Evolutionary conservation across 1,284 basidiomycete genomes (phyloP), one percentile per base, ranked within the genome.

Genomic region (Boletus hoseneyae): DNA sequence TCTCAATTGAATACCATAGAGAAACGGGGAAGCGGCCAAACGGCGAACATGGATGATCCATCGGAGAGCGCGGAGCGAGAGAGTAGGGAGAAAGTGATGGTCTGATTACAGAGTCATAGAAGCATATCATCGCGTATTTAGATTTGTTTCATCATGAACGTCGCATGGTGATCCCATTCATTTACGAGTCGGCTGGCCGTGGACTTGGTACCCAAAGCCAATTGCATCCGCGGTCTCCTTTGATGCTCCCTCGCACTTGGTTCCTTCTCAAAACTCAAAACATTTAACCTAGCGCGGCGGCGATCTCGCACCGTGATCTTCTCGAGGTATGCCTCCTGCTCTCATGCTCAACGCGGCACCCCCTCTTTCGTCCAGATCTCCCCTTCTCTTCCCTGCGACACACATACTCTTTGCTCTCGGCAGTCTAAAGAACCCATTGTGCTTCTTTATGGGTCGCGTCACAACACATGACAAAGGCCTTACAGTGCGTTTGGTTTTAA

Each of bases 61-160:
- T 59, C 62, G 62, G 60, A 70, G 39, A 66, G 53, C 55, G 65
- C 69, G 57, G 63, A 68, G 58, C 60, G 61, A 52, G 56, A 59
- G 38, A 62, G 65, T 41, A 69, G 63, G 64, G 72, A 71, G 65
- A 72, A 67, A 55, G 73, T 71, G 42, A 72, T 69, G 36, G 74
- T 68, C 47, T 78, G 67, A 74, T 58, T 52, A 56, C 54, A 58
- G 50, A 48, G 48, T 58, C 53, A 68, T 60, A 67, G 67, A 70
- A 69, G 62, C 57, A 52, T 55, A 63, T 55, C 59, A 46, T 46
- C 49, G 38, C 48, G 54, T 64, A 58, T 54, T 50, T 54, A 57
- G 60, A 53, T 52, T 42, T 23, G 49, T 52, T 53, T 60, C 42
- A 48, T 45, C 33, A 39, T 48, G 34, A 66, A 50, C 30, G 51